These are phyloP conservation scores for Vachellia pachyceras DNA, from an alignment of 306 rosid genomes.

Conservation along the genomic window DNA sequence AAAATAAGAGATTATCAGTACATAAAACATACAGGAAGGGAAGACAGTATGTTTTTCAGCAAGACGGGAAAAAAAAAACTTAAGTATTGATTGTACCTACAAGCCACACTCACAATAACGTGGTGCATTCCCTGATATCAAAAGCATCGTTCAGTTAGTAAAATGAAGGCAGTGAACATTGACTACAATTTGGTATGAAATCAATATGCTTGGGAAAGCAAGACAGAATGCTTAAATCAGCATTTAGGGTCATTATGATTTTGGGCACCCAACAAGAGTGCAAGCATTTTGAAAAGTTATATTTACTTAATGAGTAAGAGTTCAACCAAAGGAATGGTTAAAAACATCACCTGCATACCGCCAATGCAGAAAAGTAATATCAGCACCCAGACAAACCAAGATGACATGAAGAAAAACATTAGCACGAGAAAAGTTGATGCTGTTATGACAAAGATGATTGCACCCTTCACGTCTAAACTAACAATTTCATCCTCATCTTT, in stretches of 20 bases:
- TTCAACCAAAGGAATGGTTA: constrained; percentile 32
- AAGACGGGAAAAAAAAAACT: constrained; percentile 14
- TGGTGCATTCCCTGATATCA: constrained; percentile 91
- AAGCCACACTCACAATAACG: constrained; percentile 61
- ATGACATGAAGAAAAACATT: constrained; percentile 88
- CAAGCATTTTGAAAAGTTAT: constrained; percentile 8
- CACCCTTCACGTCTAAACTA: constrained; percentile 80
- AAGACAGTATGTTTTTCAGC: constrained; percentile 23
- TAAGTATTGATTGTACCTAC: constrained; percentile 54
- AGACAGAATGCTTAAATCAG: constrained; percentile 26
- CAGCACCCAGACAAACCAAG: constrained; percentile 96
- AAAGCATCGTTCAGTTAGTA: constrained; percentile 40
- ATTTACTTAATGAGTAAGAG: constrained; percentile 17
- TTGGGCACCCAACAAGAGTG: not conserved
- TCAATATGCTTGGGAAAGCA: constrained; percentile 10
- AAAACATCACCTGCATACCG: constrained; percentile 74
- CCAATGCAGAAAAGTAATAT: constrained; percentile 92
- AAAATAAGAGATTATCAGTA: constrained; percentile 20
- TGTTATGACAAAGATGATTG: constrained; percentile 73
- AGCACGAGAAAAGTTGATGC: constrained; percentile 90
- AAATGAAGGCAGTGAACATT: constrained; percentile 12
- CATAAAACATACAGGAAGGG: constrained; percentile 9
- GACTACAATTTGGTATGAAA: not conserved
- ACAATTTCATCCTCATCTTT: constrained; percentile 70
- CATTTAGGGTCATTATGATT: constrained; percentile 17